A percentile compares a stretch with the other conserved stretches of the same genome.
phyloP scores from a whole-genome alignment of 1,284 basidiomycete genomes.

The Ustilago crameri region DNA sequence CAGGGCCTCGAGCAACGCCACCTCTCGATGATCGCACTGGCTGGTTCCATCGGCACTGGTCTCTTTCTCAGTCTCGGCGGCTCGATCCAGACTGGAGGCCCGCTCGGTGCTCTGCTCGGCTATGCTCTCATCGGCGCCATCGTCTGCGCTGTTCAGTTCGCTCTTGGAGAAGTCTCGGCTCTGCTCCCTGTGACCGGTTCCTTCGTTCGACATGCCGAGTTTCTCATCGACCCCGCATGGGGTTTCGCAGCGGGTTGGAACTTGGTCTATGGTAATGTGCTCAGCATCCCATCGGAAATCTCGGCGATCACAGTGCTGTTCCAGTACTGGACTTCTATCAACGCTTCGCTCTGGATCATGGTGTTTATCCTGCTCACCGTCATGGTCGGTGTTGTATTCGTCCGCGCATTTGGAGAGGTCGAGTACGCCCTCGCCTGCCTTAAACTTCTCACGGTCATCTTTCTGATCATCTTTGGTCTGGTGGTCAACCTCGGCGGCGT shows the following conservation, averaged over 20 bases:
- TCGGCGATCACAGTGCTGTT: constrained; percentile 67
- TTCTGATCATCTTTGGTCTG: constrained; percentile 54
- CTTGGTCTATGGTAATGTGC: constrained; percentile 72
- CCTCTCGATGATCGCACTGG: constrained; percentile 57
- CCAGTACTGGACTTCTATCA: constrained; percentile 54
- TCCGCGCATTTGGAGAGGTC: constrained; percentile 77
- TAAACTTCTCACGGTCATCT: constrained; percentile 39
- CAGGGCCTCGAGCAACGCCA: constrained; percentile 53
- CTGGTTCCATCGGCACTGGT: constrained; percentile 58
- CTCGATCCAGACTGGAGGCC: constrained; percentile 52
- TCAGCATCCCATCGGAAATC: constrained; percentile 79
- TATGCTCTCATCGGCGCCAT: constrained; percentile 52
- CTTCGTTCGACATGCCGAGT: constrained; percentile 81
- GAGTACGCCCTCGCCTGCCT: constrained; percentile 39
- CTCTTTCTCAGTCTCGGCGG: constrained; percentile 52
- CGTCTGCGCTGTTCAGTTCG: constrained; percentile 52
- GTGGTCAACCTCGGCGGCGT: constrained; percentile 52
- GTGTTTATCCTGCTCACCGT: constrained; percentile 70
- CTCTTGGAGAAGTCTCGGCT: constrained; percentile 54
- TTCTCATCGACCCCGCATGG: constrained; percentile 81
- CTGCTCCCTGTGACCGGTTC: constrained; percentile 75
- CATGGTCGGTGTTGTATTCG: constrained; percentile 70
- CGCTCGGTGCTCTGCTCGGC: constrained; percentile 51
- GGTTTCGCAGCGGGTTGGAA: constrained; percentile 73
- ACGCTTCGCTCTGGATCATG: constrained; percentile 68